phyloP scores from a whole-genome alignment of 2,329 filamentous ascomycete species.

The Colletotrichum sp. region DNA sequence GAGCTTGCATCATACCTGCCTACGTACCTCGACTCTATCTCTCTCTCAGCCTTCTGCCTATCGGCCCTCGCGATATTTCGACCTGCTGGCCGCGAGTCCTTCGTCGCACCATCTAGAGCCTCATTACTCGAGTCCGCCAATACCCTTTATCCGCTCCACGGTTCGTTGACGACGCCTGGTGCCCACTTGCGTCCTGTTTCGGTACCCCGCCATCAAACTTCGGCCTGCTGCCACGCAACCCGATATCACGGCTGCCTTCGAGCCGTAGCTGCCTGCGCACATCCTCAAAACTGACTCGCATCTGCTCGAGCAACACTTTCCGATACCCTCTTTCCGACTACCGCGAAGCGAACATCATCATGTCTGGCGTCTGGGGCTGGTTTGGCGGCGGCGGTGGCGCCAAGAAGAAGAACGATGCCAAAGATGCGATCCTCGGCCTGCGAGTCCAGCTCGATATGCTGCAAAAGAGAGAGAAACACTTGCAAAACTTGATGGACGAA shows the following conservation, averaged over 20 bases:
- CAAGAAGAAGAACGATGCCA: conserved; percentile 79
- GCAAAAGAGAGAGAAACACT: conserved; percentile 91
- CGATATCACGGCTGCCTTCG: conserved; percentile 14
- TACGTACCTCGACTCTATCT: conserved; percentile 3
- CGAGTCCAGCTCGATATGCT: conserved; percentile 95
- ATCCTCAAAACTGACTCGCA: neutral
- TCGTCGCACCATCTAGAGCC: neutral
- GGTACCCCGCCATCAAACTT: conserved; percentile 23
- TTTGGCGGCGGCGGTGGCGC: conserved; percentile 84
- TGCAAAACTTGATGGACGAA: conserved; percentile 91
- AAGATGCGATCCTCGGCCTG: conserved; percentile 92
- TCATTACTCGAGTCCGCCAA: neutral
- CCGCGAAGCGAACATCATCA: conserved; percentile 37
- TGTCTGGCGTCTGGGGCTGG: conserved; percentile 83
- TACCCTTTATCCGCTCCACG: neutral
- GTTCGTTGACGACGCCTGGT: conserved; percentile 5
- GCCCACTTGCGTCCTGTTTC: conserved; percentile 14
- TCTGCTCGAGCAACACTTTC: neutral
- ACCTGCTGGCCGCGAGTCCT: conserved; percentile 8
- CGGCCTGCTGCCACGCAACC: conserved; percentile 19
- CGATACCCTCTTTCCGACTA: neutral
- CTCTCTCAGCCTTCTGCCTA: conserved; percentile 2
- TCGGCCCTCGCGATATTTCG: conserved; percentile 2
- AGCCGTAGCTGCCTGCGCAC: conserved; percentile 9
- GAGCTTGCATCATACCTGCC: conserved; percentile 20